Conservation (phyloP, 345 rosid genomes). For the Cardamine resedifolia region DNA sequence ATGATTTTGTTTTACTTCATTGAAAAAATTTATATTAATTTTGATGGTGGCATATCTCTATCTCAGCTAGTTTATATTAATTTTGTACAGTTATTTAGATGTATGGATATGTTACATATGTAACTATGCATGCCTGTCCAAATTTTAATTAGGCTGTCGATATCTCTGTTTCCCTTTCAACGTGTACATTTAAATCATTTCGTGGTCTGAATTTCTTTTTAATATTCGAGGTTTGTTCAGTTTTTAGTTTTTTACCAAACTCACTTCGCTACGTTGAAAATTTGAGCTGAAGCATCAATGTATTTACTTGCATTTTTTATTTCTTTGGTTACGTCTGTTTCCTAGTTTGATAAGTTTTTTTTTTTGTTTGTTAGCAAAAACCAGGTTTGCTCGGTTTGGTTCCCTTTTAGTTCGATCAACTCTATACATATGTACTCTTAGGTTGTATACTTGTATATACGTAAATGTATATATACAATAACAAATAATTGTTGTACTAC, state of each 20-base stretch:
- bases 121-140: constrained; percentile 1
- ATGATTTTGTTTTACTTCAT: not conserved
- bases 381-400: not conserved
- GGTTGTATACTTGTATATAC: not conserved
- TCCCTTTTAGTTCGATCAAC: not conserved
- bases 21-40: no score
- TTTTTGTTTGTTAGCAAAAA: not conserved
- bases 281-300: not conserved
- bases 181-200: not conserved
- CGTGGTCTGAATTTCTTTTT: not conserved
- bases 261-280: not conserved
- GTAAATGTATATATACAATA: not conserved
- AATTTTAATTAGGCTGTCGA: not conserved
- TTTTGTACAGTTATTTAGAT: not conserved
- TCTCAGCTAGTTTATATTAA: not conserved
- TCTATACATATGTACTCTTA: not conserved
- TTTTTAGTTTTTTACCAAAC: not conserved
- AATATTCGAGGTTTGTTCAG: not conserved
- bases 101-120: not conserved
- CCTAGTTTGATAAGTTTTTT: not conserved
- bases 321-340: not conserved
- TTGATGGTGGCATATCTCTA: constrained; percentile 16
- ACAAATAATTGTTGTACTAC: not conserved
- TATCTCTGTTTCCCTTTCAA: not conserved
- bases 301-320: not conserved